Conservation (phyloP, 169 alveolate genomes). For the Plasmodium vivax region DNA sequence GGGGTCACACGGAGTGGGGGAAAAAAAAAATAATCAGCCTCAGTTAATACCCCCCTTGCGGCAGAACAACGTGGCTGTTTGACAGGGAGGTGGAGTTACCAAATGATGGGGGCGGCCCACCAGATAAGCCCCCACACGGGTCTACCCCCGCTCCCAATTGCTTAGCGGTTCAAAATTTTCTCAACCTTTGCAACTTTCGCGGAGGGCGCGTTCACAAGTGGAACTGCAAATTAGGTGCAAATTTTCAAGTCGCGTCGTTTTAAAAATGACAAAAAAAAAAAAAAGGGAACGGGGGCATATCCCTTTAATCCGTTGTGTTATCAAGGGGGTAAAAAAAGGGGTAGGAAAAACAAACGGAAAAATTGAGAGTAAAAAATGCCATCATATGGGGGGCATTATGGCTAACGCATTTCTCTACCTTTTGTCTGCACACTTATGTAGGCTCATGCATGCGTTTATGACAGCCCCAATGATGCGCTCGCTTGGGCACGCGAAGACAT, state of each 20-base stretch:
- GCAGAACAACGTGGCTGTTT: not conserved
- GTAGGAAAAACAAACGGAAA: not conserved
- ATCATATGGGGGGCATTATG: not conserved
- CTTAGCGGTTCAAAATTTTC: not conserved
- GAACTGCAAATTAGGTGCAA: not conserved
- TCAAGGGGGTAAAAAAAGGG: not conserved
- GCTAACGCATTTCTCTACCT: not conserved
- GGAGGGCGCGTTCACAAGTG: not conserved
- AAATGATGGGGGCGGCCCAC: not conserved
- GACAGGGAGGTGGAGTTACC: not conserved
- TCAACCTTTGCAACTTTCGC: not conserved
- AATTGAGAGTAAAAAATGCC: not conserved
- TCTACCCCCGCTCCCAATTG: not conserved
- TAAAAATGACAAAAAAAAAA: not conserved
- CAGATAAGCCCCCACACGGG: not conserved
- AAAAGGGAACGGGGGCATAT: not conserved
- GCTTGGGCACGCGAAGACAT: not conserved
- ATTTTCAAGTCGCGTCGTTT: not conserved
- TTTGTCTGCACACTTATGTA: not conserved
- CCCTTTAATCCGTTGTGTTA: not conserved
- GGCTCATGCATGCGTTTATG: not conserved
- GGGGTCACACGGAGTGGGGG: not conserved
- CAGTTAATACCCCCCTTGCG: not conserved
- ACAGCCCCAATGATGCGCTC: not conserved
- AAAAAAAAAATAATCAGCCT: not conserved